Evolutionary conservation across 257 asterid genomes (phyloP).

Genomic region (Rehmannia glutinosa): DNA sequence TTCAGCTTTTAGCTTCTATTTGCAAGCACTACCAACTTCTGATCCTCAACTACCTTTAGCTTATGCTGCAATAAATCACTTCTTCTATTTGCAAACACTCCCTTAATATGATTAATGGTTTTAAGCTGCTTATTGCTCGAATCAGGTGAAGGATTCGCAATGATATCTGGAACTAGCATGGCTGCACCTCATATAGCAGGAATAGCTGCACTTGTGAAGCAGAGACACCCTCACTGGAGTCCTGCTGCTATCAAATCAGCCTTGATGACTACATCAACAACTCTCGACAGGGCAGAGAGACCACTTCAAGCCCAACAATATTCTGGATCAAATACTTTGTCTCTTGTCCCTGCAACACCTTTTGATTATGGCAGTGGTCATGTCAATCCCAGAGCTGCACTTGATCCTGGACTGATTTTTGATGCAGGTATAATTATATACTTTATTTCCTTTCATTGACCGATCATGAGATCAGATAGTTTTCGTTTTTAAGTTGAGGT

Average conservation of each 20-base stretch:
- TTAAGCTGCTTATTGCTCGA: too few relatives aligned
- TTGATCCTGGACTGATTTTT: constrained; percentile 81
- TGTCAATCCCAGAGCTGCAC: constrained; percentile 84
- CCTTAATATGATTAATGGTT: too few relatives aligned
- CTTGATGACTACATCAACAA: constrained; percentile 75
- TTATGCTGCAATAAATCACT: too few relatives aligned
- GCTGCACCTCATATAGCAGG: constrained; percentile 93
- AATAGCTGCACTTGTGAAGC: constrained; percentile 86
- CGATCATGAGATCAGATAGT: too few relatives aligned
- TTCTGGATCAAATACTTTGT: constrained; percentile 58
- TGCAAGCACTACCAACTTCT: too few relatives aligned
- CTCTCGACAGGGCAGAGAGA: constrained; percentile 74
- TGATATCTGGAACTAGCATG: constrained; percentile 95
- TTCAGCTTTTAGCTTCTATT: too few relatives aligned
- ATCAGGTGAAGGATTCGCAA: constrained; percentile 84
- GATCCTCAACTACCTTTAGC: too few relatives aligned
- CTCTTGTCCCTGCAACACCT: constrained; percentile 75
- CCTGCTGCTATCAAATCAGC: constrained; percentile 90
- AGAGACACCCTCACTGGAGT: constrained; percentile 84
- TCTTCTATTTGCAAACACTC: too few relatives aligned
- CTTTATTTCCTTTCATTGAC: neutral
- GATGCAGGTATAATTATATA: constrained; percentile 51
- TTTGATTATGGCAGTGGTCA: constrained; percentile 90
- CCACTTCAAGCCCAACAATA: constrained; percentile 78
- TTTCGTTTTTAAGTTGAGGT: too few relatives aligned